These are phyloP conservation scores for Wickerhamiella qilinensis DNA, from an alignment of 805 yeast genomes.

Conservation along the genomic window DNA sequence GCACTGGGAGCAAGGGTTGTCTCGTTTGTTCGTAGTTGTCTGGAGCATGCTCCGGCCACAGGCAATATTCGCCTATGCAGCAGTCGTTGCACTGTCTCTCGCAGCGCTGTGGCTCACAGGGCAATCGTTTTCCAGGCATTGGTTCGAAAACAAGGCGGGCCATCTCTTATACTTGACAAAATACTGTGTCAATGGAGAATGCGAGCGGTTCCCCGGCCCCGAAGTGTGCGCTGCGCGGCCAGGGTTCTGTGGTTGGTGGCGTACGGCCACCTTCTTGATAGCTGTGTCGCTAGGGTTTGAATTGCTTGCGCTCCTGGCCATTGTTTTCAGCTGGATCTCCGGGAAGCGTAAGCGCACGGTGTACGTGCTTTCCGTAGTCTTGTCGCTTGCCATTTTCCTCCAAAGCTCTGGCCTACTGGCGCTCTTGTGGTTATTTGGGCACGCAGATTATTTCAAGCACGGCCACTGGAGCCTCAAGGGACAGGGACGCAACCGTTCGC, in stretches of 20 bases:
- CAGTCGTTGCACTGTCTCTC: slow-evolving; percentile 6
- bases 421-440: slow-evolving; percentile 8
- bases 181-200: slow-evolving; percentile 2
- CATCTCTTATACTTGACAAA: slow-evolving; percentile 8
- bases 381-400: background rate
- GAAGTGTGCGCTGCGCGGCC: slow-evolving; percentile 9
- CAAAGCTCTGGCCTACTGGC: slow-evolving; percentile 9
- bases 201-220: slow-evolving; percentile 13
- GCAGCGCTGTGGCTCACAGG: slow-evolving; percentile 2
- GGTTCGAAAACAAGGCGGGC: slow-evolving; percentile 9
- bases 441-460: slow-evolving; percentile 8
- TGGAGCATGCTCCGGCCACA: background rate
- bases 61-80: slow-evolving; percentile 9
- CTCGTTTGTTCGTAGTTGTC: no score
- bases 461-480: slow-evolving; percentile 14
- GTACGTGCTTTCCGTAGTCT: slow-evolving; percentile 5
- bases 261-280: slow-evolving; percentile 16
- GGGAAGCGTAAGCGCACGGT: slow-evolving; percentile 14
- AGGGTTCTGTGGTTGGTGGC: slow-evolving; percentile 19
- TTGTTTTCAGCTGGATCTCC: slow-evolving; percentile 11
- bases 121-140: slow-evolving; percentile 7
- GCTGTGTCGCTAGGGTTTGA: slow-evolving; percentile 15
- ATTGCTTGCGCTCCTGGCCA: slow-evolving; percentile 7
- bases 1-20: no score
- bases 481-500: slow-evolving; percentile 10